These are phyloP conservation scores for Thermothelomyces thermophilus DNA, from an alignment of 2,329 filamentous ascomycete species.

Conservation along the genomic window DNA sequence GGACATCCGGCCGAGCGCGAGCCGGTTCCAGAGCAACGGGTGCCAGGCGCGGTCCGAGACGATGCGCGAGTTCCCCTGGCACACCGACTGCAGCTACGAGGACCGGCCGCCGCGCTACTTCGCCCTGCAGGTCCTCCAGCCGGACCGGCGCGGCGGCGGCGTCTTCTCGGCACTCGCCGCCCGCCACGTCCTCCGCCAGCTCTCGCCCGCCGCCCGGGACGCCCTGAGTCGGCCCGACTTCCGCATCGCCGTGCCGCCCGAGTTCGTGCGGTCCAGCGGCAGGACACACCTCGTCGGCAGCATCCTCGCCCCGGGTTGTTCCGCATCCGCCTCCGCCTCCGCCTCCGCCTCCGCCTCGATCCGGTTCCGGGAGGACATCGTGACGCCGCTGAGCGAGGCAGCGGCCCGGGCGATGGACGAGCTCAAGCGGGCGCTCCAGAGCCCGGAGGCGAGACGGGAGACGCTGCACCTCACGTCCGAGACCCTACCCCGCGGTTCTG, in stretches of 20 bases:
- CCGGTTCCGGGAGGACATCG: neutral
- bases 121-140: neutral
- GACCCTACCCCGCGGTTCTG: neutral
- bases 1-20: neutral
- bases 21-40: neutral
- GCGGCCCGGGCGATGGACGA: neutral
- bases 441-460: neutral
- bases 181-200: neutral
- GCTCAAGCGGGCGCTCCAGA: neutral
- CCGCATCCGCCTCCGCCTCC: neutral
- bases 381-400: neutral
- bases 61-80: neutral
- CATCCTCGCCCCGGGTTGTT: neutral
- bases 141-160: neutral
- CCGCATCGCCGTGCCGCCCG: neutral
- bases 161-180: neutral
- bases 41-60: neutral
- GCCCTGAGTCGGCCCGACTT: neutral
- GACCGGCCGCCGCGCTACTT: neutral
- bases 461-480: neutral
- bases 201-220: neutral
- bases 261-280: neutral
- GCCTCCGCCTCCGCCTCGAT: neutral
- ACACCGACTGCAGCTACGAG: slow-evolving; percentile 1
- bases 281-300: neutral